Evolutionary conservation across 192 early-diverging fungal species (phyloP), one percentile per base, ranked within the genome.

Genomic region (Backusella luteola): DNA sequence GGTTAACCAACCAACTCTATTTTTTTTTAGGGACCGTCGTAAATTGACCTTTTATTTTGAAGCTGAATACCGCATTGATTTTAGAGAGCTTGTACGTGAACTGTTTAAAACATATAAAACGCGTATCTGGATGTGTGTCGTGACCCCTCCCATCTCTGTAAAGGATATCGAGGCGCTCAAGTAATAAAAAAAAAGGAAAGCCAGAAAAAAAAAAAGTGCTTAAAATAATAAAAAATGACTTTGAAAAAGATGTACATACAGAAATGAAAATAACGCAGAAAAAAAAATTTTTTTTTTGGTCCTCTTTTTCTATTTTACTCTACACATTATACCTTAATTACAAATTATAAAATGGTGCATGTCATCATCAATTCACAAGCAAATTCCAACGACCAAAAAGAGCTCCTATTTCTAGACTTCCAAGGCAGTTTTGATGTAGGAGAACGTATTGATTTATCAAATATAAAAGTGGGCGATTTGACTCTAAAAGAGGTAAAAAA

Each of bases 71-170:
- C 91, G 97, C 38, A 95, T 99, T 74, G 96, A 99, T 84, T 99
- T 99, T 84, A 90, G 96, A 71, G 96, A 98, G 85, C 87, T 99
- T 75, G 96, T 98, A 73, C 90, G 96, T 53, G 96, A 98, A 44
- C 87, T 98, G 73, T 99, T 98, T 85, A 98, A 97, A 81, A 93
- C 96, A 68, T 98, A 96, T 84, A 99, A 99, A 84, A 97, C 97
- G 11, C 93, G 97, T 66, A 97, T 99, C 77, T 99, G 97, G 97
- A 96, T 98, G 95, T 71, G 70, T 6, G 70, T 71, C 0, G 70
- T 71, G 32, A 71, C 70, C 34, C 70, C 70, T 46, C 70, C 70
- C 2, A 49, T 71, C 4, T 46, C 39, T 71, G 2, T 71, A 49
- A 12, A 71, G 12, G 42, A 71, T 15, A 71, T 71, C 29, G 26